Percentiles rank a stretch among this genome's conserved stretches.
Evolutionary conservation across 2,329 filamentous ascomycete species (phyloP).

Genomic region (Trichoderma brevicompactum): DNA sequence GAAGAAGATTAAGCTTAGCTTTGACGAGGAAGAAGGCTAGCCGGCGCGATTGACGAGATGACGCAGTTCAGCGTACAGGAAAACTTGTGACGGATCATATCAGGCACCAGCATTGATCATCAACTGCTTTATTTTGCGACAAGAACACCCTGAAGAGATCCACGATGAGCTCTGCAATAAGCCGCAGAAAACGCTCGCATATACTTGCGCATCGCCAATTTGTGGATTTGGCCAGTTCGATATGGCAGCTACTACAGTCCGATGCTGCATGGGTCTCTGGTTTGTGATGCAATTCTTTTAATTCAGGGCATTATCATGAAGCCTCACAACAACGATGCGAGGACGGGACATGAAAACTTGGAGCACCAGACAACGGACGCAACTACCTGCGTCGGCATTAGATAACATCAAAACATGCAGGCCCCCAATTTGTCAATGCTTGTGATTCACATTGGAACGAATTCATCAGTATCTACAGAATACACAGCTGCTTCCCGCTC

Average conservation of each 20-base stretch:
- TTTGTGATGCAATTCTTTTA: neutral
- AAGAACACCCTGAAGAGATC: neutral
- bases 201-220: neutral
- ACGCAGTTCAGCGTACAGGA: neutral
- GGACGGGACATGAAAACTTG: neutral
- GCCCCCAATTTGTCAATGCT: conserved; percentile 37
- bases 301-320: neutral
- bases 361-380: neutral
- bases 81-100: neutral
- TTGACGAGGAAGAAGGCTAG: conserved; percentile 61
- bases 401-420: conserved; percentile 30
- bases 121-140: neutral
- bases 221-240: neutral
- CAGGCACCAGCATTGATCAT: neutral
- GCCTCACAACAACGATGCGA: neutral
- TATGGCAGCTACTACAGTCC: neutral
- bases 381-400: conserved; percentile 1
- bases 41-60: too few species aligned
- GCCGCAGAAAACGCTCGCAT: neutral
- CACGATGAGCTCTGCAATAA: neutral
- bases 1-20: conserved; percentile 71
- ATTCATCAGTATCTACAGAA: conserved; percentile 50
- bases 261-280: neutral
- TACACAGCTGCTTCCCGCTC: conserved; percentile 32
- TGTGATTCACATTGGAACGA: conserved; percentile 44